Base-by-base conservation (phyloP, 176 grass and related monocot genomes). In the Triticum urartu region DNA sequence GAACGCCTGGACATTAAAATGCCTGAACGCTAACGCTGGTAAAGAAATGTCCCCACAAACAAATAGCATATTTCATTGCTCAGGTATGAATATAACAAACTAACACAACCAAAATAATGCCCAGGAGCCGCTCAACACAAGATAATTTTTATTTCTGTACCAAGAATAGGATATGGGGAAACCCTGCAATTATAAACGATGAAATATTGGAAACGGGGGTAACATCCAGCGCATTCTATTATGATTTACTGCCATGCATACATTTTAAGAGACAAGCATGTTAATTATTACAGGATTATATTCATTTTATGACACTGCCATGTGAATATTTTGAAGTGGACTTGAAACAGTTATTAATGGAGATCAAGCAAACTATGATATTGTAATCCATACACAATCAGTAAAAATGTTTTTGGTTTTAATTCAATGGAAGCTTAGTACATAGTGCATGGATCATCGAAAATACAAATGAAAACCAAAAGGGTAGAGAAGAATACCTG, bases 401-500 rank as follows among this genome's bases (percentile, higher is more conserved):
- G 39, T 35, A 50, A 60, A 62, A 66, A 77, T 15, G 32, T 4
- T n/a, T 62, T 18, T 28, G 11, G 26, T 36, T 48, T 77, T 66
- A 39, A 64, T 62, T 74, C 15, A 9, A 65, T 77, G 38, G 15
- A 22, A 59, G 68, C 9, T 38, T 69, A 59, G 6, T 24, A 47
- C 11, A 47, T 47, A 47, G 43, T 47, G 32, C 11, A 74, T 15
- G 43, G 18, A 58, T 15, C 18, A 61, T 78, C 34, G 18, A 80
- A 76, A 87, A 85, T 76, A 77, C 5, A 85, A 39, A 34, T 62
- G 40, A 84, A 79, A 89, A 63, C 2, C 40, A 47, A 30, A 90
- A 12, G 86, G 24, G 11, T 68, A 79, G 35, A 52, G 28, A 64
- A 76, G 61, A 66, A 85, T 93, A 99, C 97, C 83, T 99, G 94